Evolutionary conservation across 306 rosid species (phyloP), one percentile per base, ranked within the genome.

Genomic region (Cicer cuneatum): DNA sequence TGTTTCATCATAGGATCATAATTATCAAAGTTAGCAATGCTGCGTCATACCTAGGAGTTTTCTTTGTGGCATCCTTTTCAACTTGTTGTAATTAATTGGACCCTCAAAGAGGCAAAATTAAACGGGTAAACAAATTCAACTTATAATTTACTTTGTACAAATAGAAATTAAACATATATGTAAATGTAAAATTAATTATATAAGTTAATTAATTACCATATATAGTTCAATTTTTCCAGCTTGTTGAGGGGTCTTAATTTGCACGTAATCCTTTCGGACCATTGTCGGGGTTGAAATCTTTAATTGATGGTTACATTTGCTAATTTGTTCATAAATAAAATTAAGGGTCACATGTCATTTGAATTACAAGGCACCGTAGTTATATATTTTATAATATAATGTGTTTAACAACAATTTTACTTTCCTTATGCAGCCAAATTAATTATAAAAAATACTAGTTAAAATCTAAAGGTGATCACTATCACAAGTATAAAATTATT

Each of bases 211-310:
- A 38, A 40, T 40, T 40, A 40, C 8, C 43, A 40, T 68, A 59
- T n/a, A n/a, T 5, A 19, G 47, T 72, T 64, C 51, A 49, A 67
- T 39, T 65, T 79, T 82, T 72, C 54, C 68, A 59, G 79, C 76
- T 65, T 72, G 52, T 54, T 80, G 62, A 80, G 64, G 65, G 76
- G 54, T 5, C 37, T 59, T 72, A 49, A 49, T 49, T 75, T 71
- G 63, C 69, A 45, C 12, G 69, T 72, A 61, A 80, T 83, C 87
- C 82, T 76, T 76, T 83, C 46, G 77, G 35, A 67, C 16, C 19
- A 76, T 72, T 72, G 74, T 67, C 41, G 59, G 85, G 80, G 83
- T 12, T 58, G 69, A 58, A 59, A 33, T 35, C 47, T 66, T 59
- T 67, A 68, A 76, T 71, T 40, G 70, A 40, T 80, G 33, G 33